Base-by-base conservation (phyloP, 2,329 filamentous ascomycete species). In the Alternaria tenuissima region DNA sequence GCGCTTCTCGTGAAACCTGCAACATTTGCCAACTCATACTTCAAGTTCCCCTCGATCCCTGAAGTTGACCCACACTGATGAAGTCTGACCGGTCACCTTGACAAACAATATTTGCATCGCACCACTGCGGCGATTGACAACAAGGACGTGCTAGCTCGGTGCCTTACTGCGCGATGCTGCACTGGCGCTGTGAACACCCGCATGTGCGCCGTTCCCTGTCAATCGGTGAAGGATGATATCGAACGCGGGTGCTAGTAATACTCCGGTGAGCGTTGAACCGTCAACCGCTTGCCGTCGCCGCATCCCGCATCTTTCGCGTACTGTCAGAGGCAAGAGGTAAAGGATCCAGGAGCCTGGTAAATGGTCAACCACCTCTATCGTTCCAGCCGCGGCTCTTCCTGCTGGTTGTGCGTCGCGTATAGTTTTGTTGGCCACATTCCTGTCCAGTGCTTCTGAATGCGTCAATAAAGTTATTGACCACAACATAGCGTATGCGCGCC, bases 191-290 rank as follows among this genome's bases (percentile, higher is more conserved):
- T 20, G 41, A 36, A 52, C 51, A 57, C 44, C 57, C 63, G 57
- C 62, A 56, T 56, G 52, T 57, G 49, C 55, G 20, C 18, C 41
- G 48, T 39, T 30, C 44, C 38, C 51, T 60, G 57, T 55, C 34
- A 39, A 30, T 46, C 7, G 38, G 44, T 55, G 51, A 57, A 41
- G 28, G 42, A 32, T 24, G 43, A 59, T 55, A 49, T 41, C 47
- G 39, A 48, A 26, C 52, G 20, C 39, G 57, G 48, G 44, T 52
- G 46, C 55, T 57, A 61, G 34, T 66, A 66, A 65, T 53, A 52
- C 53, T 58, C 64, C 62, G 62, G 57, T 39, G 39, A 52, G 49
- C 56, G 51, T 49, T 62, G 39, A 48, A 59, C 59, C 53, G 54
- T 57, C 52, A 39, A 59, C 32, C 47, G 44, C 47, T 54, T 54